Evolutionary conservation across 2,329 filamentous ascomycete genomes (phyloP).

Genomic region (Claviceps digitariae): DNA sequence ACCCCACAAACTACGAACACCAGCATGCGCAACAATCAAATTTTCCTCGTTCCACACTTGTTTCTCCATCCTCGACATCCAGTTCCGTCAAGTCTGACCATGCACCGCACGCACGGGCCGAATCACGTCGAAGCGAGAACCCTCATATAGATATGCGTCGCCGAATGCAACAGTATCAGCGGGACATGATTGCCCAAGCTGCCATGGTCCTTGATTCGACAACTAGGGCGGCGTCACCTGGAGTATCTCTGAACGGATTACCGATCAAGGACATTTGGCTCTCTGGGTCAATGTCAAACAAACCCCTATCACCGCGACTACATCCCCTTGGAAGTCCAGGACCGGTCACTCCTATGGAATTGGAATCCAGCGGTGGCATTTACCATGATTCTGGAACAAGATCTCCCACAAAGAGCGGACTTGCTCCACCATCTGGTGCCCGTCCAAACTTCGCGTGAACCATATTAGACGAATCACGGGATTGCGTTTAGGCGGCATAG

Average conservation of each 20-base stretch:
- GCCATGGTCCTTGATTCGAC: constrained; percentile 26
- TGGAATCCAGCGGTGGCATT: constrained; percentile 27
- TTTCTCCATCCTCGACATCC: constrained; percentile 15
- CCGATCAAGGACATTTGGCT: constrained; percentile 26
- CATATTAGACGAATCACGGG: background rate
- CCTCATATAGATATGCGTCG: constrained; percentile 32
- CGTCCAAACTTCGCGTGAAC: background rate
- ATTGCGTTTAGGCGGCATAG: no score
- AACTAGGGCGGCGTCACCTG: constrained; percentile 12
- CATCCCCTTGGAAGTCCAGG: constrained; percentile 43
- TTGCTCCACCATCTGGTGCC: background rate
- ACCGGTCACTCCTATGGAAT: constrained; percentile 47
- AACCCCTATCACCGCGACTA: constrained; percentile 36
- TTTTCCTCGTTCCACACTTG: constrained; percentile 9
- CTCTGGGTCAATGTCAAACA: constrained; percentile 24
- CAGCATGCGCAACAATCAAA: constrained; percentile 8
- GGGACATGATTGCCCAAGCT: constrained; percentile 47
- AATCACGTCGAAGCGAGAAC: constrained; percentile 6
- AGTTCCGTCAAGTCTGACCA: constrained; percentile 22
- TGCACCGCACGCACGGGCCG: constrained; percentile 10
- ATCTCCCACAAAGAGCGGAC: background rate
- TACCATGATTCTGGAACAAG: constrained; percentile 19
- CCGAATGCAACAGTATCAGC: constrained; percentile 43
- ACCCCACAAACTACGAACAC: constrained; percentile 46
- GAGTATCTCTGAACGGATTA: constrained; percentile 21